phyloP scores from a whole-genome alignment of 177 flowering plant genomes.

The Tripterygium wilfordii region DNA sequence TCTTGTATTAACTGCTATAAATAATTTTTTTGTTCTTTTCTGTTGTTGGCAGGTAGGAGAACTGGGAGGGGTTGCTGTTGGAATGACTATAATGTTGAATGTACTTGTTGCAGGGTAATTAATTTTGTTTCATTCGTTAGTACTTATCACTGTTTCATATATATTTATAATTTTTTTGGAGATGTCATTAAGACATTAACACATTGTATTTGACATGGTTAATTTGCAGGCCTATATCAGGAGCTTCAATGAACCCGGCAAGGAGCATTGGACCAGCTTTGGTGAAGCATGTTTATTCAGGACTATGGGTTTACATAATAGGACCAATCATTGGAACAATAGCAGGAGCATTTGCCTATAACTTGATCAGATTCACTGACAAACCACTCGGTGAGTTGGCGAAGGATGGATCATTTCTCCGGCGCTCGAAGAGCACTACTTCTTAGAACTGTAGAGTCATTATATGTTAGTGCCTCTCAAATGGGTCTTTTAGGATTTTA shows the following conservation, averaged over 20 bases:
- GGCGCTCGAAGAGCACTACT: too few species aligned
- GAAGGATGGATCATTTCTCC: not conserved
- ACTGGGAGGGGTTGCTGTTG: constrained; percentile 62
- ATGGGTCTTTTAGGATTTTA: too few species aligned
- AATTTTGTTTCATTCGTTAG: too few species aligned
- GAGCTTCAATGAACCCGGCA: constrained; percentile 44
- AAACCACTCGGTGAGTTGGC: constrained; percentile 13
- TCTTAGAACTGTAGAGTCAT: too few species aligned
- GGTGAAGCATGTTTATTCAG: constrained; percentile 14
- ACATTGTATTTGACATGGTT: too few species aligned
- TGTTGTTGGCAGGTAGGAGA: constrained; percentile 46
- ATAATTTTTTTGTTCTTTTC: not conserved
- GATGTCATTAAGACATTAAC: too few species aligned
- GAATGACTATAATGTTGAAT: constrained; percentile 56
- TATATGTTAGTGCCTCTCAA: too few species aligned
- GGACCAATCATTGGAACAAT: constrained; percentile 25
- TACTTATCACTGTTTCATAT: not conserved
- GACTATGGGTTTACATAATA: constrained; percentile 30
- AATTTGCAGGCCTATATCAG: constrained; percentile 30
- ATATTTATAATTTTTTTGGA: not conserved
- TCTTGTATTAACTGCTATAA: too few species aligned
- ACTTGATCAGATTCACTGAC: constrained; percentile 21
- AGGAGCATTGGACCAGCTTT: constrained; percentile 42
- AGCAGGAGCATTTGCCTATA: constrained; percentile 21
- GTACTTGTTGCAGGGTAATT: constrained; percentile 70